A percentile compares a stretch with the other conserved stretches of the same genome.
These are phyloP conservation scores for Backusella tarrabulga DNA, from an alignment of 192 early-diverging fungal genomes.

Conservation along the genomic window DNA sequence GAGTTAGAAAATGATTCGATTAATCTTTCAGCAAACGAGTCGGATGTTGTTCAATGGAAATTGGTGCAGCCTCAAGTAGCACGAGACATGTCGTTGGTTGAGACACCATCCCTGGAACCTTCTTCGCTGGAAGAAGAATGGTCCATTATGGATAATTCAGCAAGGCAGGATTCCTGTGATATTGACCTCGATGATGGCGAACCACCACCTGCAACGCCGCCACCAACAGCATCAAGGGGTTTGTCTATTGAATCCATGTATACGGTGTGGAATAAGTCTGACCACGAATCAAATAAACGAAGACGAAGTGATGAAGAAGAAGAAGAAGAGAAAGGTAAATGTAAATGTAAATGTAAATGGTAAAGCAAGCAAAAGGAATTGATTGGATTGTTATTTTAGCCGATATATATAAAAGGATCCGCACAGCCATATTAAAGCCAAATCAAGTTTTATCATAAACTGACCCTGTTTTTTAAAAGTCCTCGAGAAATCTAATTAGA, in stretches of 20 bases:
- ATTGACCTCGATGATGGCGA: not conserved
- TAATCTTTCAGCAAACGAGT: not conserved
- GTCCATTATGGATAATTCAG: not conserved
- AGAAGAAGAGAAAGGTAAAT: not conserved
- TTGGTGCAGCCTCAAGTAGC: not conserved
- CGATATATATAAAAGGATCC: not conserved
- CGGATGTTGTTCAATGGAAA: not conserved
- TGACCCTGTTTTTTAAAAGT: not conserved
- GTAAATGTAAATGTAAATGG: not conserved
- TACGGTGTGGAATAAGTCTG: not conserved
- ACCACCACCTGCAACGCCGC: not conserved
- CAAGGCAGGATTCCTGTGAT: not conserved
- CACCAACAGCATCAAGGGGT: not conserved
- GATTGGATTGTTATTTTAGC: not conserved
- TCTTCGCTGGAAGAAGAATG: not conserved
- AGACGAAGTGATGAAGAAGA: not conserved
- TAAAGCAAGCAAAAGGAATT: not conserved
- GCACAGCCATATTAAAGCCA: conserved; percentile 5
- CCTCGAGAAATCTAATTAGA: not conserved
- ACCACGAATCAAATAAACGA: not conserved
- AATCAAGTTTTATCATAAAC: not conserved
- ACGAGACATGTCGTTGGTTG: not conserved
- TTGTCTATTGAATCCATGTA: not conserved
- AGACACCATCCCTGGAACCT: not conserved
- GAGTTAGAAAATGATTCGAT: not conserved